Evolutionary conservation across 1,284 basidiomycete genomes (phyloP).

Genomic region (Sporisorium exsertum): DNA sequence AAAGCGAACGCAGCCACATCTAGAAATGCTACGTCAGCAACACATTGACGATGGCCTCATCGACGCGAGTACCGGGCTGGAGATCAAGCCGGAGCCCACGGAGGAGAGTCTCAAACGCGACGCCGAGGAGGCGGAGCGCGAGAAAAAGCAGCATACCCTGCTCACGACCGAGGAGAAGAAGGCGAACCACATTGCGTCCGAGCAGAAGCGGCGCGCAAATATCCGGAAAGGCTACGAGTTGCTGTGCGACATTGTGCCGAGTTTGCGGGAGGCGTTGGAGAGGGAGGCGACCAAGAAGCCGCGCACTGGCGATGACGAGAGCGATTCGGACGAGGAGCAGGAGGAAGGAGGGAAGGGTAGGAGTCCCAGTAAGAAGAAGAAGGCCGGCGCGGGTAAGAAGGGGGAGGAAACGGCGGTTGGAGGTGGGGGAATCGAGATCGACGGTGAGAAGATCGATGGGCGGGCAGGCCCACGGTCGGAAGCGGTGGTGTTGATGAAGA

Average conservation of each 20-base stretch:
- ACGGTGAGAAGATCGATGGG: conserved; percentile 57
- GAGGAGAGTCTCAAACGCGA: conserved; percentile 34
- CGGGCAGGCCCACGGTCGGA: conserved; percentile 54
- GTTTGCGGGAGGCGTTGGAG: conserved; percentile 73
- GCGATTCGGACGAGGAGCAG: conserved; percentile 15
- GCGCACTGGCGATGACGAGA: conserved; percentile 15
- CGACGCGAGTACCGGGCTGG: conserved; percentile 24
- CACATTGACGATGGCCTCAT: conserved; percentile 44
- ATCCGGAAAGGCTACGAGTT: conserved; percentile 89
- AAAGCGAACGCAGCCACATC: conserved; percentile 54
- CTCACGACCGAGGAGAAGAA: conserved; percentile 87
- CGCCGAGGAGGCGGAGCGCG: conserved; percentile 38
- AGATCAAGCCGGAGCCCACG: conserved; percentile 41
- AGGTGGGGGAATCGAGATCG: conserved; percentile 40
- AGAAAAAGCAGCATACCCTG: conserved; percentile 72
- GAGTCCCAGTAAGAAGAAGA: conserved; percentile 25
- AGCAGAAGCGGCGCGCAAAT: conserved; percentile 88
- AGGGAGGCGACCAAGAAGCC: conserved; percentile 33
- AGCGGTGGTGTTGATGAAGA: conserved; percentile 56
- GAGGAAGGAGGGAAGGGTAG: conserved; percentile 12
- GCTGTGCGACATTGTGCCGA: conserved; percentile 80
- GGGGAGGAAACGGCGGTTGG: conserved; percentile 1
- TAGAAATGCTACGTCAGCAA: conserved; percentile 43
- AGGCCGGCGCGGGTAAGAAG: conserved; percentile 13
- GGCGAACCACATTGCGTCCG: conserved; percentile 91